Conservation (phyloP, 2,329 filamentous ascomycete species). For the Epichloe scottii region DNA sequence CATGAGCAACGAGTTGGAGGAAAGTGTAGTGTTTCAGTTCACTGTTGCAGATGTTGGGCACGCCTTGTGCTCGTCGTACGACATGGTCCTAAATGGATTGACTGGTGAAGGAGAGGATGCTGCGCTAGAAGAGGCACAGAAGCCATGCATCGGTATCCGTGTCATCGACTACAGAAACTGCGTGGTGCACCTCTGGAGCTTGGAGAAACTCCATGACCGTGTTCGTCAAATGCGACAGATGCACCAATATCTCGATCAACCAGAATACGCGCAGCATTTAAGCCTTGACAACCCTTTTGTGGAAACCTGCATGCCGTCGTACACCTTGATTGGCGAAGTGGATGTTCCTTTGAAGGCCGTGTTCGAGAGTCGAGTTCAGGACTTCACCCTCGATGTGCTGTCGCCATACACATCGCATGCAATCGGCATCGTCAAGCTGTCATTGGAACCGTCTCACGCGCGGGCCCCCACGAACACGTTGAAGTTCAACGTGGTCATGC, state of each 20-base stretch:
- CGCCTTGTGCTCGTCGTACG: slow-evolving; percentile 83
- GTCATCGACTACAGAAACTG: slow-evolving; percentile 82
- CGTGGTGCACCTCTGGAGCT: slow-evolving; percentile 84
- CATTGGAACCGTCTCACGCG: slow-evolving; percentile 84
- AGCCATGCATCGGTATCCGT: slow-evolving; percentile 82
- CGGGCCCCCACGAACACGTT: slow-evolving; percentile 83
- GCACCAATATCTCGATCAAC: slow-evolving; percentile 90
- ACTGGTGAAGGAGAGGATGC: slow-evolving; percentile 74
- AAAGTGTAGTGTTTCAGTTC: slow-evolving; percentile 89
- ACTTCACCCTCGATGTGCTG: slow-evolving; percentile 80
- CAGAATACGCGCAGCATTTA: slow-evolving; percentile 88
- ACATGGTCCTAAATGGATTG: slow-evolving; percentile 87
- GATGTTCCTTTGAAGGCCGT: slow-evolving; percentile 88
- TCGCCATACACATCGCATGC: slow-evolving; percentile 88
- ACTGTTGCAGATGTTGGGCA: slow-evolving; percentile 83
- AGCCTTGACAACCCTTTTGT: slow-evolving; percentile 87
- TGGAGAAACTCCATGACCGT: slow-evolving; percentile 81
- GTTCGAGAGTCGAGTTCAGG: slow-evolving; percentile 87
- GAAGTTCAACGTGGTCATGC: slow-evolving; percentile 98
- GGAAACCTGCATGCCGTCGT: slow-evolving; percentile 82
- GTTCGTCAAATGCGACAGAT: slow-evolving; percentile 91
- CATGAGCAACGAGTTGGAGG: slow-evolving; percentile 93
- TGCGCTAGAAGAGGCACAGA: slow-evolving; percentile 66
- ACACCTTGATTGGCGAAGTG: slow-evolving; percentile 82
- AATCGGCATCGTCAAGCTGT: slow-evolving; percentile 80